Base-by-base conservation (phyloP, 371 early-diverging fungal species). In the Fennellomyces sp. region DNA sequence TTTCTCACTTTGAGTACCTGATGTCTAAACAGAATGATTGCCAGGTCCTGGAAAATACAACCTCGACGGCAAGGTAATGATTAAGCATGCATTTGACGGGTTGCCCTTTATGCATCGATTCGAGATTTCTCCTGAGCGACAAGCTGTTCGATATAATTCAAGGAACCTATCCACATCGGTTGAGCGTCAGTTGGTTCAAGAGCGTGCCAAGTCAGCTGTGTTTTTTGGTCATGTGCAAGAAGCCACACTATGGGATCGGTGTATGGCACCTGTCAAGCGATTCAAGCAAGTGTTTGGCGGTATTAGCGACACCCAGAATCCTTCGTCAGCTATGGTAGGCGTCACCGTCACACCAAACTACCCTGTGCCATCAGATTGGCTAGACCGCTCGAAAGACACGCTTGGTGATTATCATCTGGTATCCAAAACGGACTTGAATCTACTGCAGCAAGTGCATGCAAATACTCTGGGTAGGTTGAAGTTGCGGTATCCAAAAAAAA, bases 321-420 rank as follows among this genome's bases (percentile, higher is more conserved):
- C 39, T 0, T 35, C 55, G 7, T 21, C 61, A 5, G 17, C 30
- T 3, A 55, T 55, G 55, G 75, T 87, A 4, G 81, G 76, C 5
- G 87, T 88, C n/a, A 83, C 87, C 11, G 74, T 72, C 0, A 80
- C 85, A 0, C 75, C 81, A 5, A 82, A 84, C 49, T 88, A 78
- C 50, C 84, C 86, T 0, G 23, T 35, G 27, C 55, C 61, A 1
- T 2, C 12, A 11, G 8, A n/a, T 13, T 54, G 55, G 55, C 4
- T n/a, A 39, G 36, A 28, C 7, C n/a, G 29, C 26, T 23, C 27
- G 5, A 28, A 47, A 21, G 17, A 30, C 0, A 35, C 52, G 8
- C 23, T 25, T 17, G 55, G 59, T 17, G 41, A 39, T 2, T 29
- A 39, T 21, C 58, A 68, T 0, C 64, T 89, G 21, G 75, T 90